Evolutionary conservation across 805 yeast species (phyloP), one percentile per base, ranked within the genome.

Genomic region (Candida cerambycidarum): DNA sequence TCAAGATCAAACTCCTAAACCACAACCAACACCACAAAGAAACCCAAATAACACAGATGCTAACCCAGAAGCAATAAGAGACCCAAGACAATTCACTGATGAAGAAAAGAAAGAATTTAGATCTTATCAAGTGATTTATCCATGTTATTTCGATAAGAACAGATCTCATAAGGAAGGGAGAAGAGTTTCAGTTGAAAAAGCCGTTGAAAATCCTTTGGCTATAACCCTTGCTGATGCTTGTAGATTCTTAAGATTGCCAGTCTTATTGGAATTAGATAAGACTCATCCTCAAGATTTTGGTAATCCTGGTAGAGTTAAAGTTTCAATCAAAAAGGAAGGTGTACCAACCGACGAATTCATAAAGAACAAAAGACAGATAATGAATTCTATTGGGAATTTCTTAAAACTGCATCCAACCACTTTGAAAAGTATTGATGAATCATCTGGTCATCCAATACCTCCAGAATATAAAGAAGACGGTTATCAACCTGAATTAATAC

Each of bases 261-360:
- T 71, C 2, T 69, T 83, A 32, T 71, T 82, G 44, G 93, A 87
- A 63, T 81, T 92, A 47, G 88, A 85, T 46, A 93, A 89, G 67
- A 64, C 85, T 1, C 99, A 92, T 65, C 98, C 98, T 10, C 96
- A 90, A 62, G 98, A 92, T 65, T 93, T 84, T 76, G 95, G 98
- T 51, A 92, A 92, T 58, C 95, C 97, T 4, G 99, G 99, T n/a
- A 76, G 98, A 56, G 90, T 93, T 27, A 79, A 96, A 52, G 84
- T 89, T 16, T 69, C 80, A 34, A 51, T 88, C 31, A 83, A 80
- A 55, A 75, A 76, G 37, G 63, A 73, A 9, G 81, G 79, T 1
- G 53, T 62, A 19, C 59, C 73, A 9, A 47, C 50, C 2, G 65
- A 68, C 45, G 41, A 52, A n/a, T 47, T 57, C 19, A 62, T 57